phyloP scores from a whole-genome alignment of 2,329 filamentous ascomycete genomes.

The Penicillium hordei region DNA sequence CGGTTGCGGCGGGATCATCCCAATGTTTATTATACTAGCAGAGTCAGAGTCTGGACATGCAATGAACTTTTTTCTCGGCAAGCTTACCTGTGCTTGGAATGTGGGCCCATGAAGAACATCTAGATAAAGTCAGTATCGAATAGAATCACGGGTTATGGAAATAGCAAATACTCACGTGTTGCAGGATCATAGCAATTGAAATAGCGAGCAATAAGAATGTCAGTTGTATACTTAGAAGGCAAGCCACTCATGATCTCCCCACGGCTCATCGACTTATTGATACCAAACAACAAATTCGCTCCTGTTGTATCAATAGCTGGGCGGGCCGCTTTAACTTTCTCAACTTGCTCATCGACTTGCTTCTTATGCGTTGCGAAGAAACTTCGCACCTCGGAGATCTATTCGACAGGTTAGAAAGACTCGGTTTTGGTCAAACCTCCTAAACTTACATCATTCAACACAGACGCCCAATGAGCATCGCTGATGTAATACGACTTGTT shows the following conservation, averaged over 20 bases:
- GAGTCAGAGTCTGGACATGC: slow-evolving; percentile 9
- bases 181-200: slow-evolving; percentile 77
- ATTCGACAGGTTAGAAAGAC: not conserved
- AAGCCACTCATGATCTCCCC: slow-evolving; percentile 76
- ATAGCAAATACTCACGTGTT: slow-evolving; percentile 51
- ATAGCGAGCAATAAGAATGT: slow-evolving; percentile 82
- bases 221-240: slow-evolving; percentile 77
- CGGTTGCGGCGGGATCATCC: slow-evolving; percentile 57
- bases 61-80: not conserved
- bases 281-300: slow-evolving; percentile 76
- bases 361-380: slow-evolving; percentile 86
- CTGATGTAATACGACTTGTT: slow-evolving; percentile 77
- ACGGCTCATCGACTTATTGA: slow-evolving; percentile 66
- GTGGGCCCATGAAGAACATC: slow-evolving; percentile 80
- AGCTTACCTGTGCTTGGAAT: slow-evolving; percentile 69
- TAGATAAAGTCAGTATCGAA: slow-evolving; percentile 11
- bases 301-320: slow-evolving; percentile 56
- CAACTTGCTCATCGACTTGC: slow-evolving; percentile 78
- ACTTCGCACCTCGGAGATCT: slow-evolving; percentile 89
- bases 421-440: not conserved
- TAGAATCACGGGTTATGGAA: not conserved
- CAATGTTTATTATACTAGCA: slow-evolving; percentile 62
- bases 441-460: slow-evolving; percentile 64
- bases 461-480: slow-evolving; percentile 78
- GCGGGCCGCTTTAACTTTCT: slow-evolving; percentile 70